Evolutionary conservation across 108 stramenopile species (phyloP), one percentile per base, ranked within the genome.

Genomic region (Heterococcus sp.): DNA sequence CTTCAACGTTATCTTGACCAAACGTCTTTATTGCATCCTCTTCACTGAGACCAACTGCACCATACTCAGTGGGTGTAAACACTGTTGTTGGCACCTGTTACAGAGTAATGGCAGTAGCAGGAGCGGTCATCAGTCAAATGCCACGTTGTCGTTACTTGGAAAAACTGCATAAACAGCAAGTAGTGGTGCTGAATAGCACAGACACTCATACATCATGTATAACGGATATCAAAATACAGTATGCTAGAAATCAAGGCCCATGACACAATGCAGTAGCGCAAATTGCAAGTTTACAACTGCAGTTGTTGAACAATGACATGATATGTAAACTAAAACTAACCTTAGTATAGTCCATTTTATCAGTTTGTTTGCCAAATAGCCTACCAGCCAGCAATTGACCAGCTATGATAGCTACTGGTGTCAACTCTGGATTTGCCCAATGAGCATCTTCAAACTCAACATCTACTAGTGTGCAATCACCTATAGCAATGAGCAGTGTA

Each of bases 1-100:
- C 70, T 82, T 85, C 84, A 3, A 85, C 26, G 35, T 85, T 26
- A 8, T 85, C 80, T 66, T 82, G 81, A 21, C 84, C 84, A 76
- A 76, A 29, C 40, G 65, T 38, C 32, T 37, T 35, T 11, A 86
- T 85, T 14, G 98, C 98, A 64, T 94, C 95, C 58, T 98, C 98
- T 84, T 99, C 98, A 34, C 92, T 95, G 46, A 92, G 86, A 30
- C 98, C 98, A 38, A 95, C 92, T 69, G 91, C 90, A 28, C 95
- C 92, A 79, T 96, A 97, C 85, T 99, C 98, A 65, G 97, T 75
- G 28, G 96, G 96, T 58, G 98, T 98, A 78, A 99, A 98, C 32
- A 99, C 96, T 0, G 96, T 94, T 11, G 97, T 97, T 68, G 96
- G 93, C 34, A 58, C 21, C 46, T 58, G 46, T n/a, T n/a, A n/a